Conservation (phyloP, 176 grass and related monocot genomes). For the Phoenix dactylifera region DNA sequence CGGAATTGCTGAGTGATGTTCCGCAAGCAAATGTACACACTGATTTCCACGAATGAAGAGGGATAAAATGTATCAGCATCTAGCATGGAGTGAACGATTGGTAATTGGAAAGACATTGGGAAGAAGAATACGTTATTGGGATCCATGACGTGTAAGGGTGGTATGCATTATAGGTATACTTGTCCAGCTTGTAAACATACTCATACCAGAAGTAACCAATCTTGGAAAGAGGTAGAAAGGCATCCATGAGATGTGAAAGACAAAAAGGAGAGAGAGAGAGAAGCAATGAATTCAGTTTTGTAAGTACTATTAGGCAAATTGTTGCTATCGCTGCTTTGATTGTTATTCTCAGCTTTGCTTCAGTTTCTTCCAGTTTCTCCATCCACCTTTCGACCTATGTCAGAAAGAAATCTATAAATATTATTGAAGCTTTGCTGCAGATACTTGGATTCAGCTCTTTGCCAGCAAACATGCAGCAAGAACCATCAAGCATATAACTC, state of each 20-base stretch:
- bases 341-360: constrained; percentile 19
- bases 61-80: background rate
- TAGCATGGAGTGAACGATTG: too few species aligned
- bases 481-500: too few species aligned
- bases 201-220: constrained; percentile 19
- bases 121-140: constrained; percentile 13
- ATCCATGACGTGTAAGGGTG: constrained; percentile 29
- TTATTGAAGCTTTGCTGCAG: too few species aligned
- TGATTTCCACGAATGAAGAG: background rate
- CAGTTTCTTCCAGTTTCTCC: constrained; percentile 32
- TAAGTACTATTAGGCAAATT: constrained; percentile 33
- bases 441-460: too few species aligned
- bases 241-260: background rate
- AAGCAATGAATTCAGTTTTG: background rate
- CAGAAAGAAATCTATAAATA: too few species aligned
- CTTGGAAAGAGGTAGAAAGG: background rate
- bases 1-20: constrained; percentile 19
- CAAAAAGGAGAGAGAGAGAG: background rate
- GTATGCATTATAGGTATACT: constrained; percentile 21
- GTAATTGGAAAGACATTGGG: background rate
- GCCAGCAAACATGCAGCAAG: too few species aligned
- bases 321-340: constrained; percentile 32
- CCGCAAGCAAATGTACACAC: constrained; percentile 14
- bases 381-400: constrained; percentile 42
- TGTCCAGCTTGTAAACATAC: constrained; percentile 23